Evolutionary conservation across 2,329 filamentous ascomycete genomes (phyloP), one percentile per base, ranked within the genome.

Genomic region (Cytospora piceicola): DNA sequence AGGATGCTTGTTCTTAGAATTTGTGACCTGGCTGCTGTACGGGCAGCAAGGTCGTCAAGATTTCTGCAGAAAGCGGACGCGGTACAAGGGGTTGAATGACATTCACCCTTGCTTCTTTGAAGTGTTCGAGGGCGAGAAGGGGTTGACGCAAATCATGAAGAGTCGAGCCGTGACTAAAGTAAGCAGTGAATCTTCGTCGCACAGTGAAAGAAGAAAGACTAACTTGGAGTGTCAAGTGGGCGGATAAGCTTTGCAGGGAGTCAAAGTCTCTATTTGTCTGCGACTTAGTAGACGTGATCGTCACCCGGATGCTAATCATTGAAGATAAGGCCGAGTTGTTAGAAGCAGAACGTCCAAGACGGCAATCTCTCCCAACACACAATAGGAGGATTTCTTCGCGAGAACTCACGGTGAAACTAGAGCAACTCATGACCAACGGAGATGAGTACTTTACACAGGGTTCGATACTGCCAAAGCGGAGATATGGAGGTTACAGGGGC

Each of bases 1-100:
- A 17, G 64, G 64, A 5, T 67, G 64, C 27, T 49, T 67, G 11
- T 67, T 54, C 42, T 49, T 67, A 46, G 64, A 67, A 11, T 67
- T 67, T 32, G 51, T 36, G 5, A 67, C 60, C 14, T 67, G 64
- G 64, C 49, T 67, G n/a, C 4, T 63, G 14, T 51, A 55, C 11
- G 64, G 64, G 5, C 59, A 54, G 54, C 24, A 51, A 56, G 32
- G 64, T 49, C 30, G 57, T 49, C 22, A 39, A 59, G 22, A 56
- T 4, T 39, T 65, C 61, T 52, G 52, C n/a, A 49, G 11, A 27
- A 49, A 20, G 20, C 34, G 58, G 39, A 58, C n/a, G 15, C 29
- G 30, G 29, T 20, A n/a, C n/a, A 22, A 60, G 17, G 15, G 42
- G 12, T 14, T 32, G 17, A 46, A 30, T 12, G 36, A 39, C 36